Percentiles rank a stretch among this genome's conserved stretches.
Conservation (phyloP, 768 basidiomycete genomes). For the Russula foetens region DNA sequence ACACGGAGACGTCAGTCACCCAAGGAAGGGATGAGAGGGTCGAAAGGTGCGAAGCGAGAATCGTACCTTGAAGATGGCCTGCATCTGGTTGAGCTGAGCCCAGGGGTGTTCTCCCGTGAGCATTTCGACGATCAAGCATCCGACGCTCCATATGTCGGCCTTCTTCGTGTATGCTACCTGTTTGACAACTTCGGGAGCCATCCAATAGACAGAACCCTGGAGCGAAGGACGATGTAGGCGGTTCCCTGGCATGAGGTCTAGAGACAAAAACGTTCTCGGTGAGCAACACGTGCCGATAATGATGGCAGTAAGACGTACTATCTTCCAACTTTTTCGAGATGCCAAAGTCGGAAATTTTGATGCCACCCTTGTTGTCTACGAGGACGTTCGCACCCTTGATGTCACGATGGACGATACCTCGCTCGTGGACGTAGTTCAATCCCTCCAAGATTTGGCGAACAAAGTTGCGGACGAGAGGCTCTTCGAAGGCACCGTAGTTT, state of each 20-base stretch:
- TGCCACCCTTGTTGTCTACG: constrained; percentile 94
- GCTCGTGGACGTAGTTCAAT: constrained; percentile 83
- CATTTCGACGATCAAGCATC: constrained; percentile 95
- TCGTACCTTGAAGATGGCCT: constrained; percentile 93
- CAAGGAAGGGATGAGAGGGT: neutral
- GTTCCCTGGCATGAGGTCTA: constrained; percentile 46
- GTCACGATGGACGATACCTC: constrained; percentile 94
- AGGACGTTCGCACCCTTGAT: constrained; percentile 99
- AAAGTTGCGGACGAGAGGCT: constrained; percentile 85
- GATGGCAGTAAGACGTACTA: constrained; percentile 47
- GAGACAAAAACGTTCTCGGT: neutral
- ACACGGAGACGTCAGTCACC: neutral
- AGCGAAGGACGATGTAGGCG: constrained; percentile 84
- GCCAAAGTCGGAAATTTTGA: constrained; percentile 96
- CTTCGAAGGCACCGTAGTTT: constrained; percentile 93
- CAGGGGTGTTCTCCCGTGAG: constrained; percentile 93
- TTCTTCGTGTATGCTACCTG: constrained; percentile 88
- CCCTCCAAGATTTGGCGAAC: constrained; percentile 87
- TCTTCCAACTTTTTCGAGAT: constrained; percentile 97
- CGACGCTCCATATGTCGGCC: constrained; percentile 96
- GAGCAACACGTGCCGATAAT: neutral
- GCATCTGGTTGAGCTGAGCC: constrained; percentile 96
- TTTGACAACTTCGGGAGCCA: constrained; percentile 98
- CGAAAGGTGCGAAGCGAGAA: neutral
- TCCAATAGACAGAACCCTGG: constrained; percentile 99